Percentiles rank a stretch among this genome's conserved stretches.
Conservation (phyloP, 139 green algal species). For the Penium margaritaceum region DNA sequence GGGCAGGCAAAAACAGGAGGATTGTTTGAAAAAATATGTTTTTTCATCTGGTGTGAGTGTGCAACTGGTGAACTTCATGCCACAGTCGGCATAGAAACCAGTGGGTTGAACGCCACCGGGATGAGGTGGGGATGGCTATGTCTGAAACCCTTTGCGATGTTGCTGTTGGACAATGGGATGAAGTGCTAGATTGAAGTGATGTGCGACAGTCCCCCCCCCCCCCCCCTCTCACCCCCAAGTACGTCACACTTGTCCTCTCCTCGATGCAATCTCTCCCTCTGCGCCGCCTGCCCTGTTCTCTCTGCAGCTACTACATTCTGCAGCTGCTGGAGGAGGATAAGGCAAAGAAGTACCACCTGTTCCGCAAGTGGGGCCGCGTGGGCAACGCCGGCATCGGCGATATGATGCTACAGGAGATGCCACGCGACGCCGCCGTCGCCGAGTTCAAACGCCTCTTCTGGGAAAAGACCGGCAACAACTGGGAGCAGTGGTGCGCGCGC, state of each 20-base stretch:
- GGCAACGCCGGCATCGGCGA: constrained; percentile 23
- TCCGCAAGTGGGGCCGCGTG: constrained; percentile 40
- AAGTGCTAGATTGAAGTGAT: too few species aligned
- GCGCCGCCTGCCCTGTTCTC: background rate
- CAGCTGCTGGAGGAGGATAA: constrained; percentile 43
- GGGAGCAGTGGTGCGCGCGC: constrained; percentile 25
- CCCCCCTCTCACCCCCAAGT: background rate
- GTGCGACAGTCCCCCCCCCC: background rate
- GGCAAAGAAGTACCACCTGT: constrained; percentile 5
- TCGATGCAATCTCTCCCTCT: constrained; percentile 5
- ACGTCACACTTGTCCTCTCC: background rate
- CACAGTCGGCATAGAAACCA: too few species aligned
- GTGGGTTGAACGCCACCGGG: too few species aligned
- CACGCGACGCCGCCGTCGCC: constrained; percentile 1
- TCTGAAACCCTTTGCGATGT: too few species aligned
- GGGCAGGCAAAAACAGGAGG: too few species aligned
- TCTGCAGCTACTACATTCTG: constrained; percentile 45
- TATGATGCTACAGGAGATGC: constrained; percentile 15
- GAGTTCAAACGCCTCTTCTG: constrained; percentile 28
- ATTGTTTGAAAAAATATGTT: too few species aligned
- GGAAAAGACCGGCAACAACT: constrained; percentile 37
- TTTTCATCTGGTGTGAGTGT: too few species aligned
- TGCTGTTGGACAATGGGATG: too few species aligned
- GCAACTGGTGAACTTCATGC: too few species aligned
- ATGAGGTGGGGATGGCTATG: too few species aligned